These are phyloP conservation scores for Dothistroma pini DNA, from an alignment of 2,329 filamentous ascomycete genomes.

Conservation along the genomic window DNA sequence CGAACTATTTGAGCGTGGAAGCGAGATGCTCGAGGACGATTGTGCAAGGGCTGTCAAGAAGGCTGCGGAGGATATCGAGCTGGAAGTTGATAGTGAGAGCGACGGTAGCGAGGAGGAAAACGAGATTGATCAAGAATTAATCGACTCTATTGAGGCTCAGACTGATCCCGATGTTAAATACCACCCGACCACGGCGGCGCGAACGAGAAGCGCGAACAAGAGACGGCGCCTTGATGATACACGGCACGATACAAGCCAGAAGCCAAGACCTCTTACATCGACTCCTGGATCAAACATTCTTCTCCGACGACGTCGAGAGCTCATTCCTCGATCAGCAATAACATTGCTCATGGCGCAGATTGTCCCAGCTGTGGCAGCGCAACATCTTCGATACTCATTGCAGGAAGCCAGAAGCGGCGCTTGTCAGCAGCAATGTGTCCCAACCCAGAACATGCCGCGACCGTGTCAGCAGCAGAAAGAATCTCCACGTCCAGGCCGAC, in stretches of 20 bases:
- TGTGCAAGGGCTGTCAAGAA: conserved; percentile 4
- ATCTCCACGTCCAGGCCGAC: too few relatives aligned
- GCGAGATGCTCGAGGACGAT: conserved; percentile 5
- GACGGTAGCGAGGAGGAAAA: conserved; percentile 1
- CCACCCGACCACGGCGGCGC: neutral
- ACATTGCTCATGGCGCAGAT: too few relatives aligned
- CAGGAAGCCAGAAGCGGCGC: too few relatives aligned
- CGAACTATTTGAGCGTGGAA: conserved; percentile 6
- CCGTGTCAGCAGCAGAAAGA: too few relatives aligned
- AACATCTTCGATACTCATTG: too few relatives aligned
- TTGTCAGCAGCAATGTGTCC: too few relatives aligned
- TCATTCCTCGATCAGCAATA: too few relatives aligned
- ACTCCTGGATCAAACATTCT: neutral
- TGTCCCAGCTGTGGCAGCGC: neutral
- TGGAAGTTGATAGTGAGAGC: neutral
- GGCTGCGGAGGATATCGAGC: neutral
- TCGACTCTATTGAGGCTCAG: neutral
- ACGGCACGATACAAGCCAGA: neutral
- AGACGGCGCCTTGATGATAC: neutral
- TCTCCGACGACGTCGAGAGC: neutral
- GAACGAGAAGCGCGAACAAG: neutral
- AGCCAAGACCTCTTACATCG: neutral
- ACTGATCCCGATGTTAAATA: neutral
- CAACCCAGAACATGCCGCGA: too few relatives aligned
- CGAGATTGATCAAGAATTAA: neutral